Percentiles rank a stretch among this genome's conserved stretches.
phyloP scores from a whole-genome alignment of 2,329 filamentous ascomycete genomes.

The Penicillium sp. region DNA sequence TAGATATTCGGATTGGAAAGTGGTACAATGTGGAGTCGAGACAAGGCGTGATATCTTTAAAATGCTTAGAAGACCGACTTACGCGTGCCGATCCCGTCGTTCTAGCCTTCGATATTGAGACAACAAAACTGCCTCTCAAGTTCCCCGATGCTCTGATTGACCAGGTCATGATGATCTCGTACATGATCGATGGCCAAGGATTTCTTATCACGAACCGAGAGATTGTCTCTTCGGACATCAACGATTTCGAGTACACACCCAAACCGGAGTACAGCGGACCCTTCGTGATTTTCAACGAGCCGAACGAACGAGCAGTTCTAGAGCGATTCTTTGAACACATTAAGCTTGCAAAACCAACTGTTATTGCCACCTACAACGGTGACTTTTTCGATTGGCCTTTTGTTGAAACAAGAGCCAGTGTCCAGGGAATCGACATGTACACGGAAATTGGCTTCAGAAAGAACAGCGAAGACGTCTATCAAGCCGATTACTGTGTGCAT shows the following conservation, averaged over 20 bases:
- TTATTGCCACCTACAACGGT: constrained; percentile 99
- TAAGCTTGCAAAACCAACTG: constrained; percentile 89
- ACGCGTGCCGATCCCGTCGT: constrained; percentile 94
- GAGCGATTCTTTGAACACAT: constrained; percentile 95
- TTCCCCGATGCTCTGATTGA: constrained; percentile 94
- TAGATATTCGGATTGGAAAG: constrained; percentile 91
- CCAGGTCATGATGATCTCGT: constrained; percentile 99
- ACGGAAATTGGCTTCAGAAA: constrained; percentile 96
- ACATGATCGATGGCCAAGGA: constrained; percentile 99
- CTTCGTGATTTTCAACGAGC: constrained; percentile 98
- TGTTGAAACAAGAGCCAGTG: constrained; percentile 87
- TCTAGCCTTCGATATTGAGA: constrained; percentile 99
- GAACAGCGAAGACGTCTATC: constrained; percentile 93
- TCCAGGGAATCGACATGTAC: constrained; percentile 99
- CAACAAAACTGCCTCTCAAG: constrained; percentile 90
- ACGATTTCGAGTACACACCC: constrained; percentile 97
- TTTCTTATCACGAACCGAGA: constrained; percentile 98
- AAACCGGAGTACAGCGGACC: constrained; percentile 93
- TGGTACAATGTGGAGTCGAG: constrained; percentile 97
- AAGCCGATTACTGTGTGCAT: constrained; percentile 92
- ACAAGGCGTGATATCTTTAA: constrained; percentile 81
- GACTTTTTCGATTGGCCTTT: constrained; percentile 99
- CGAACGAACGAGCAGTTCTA: constrained; percentile 81
- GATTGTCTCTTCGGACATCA: constrained; percentile 95
- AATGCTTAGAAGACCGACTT: constrained; percentile 81